phyloP scores from a whole-genome alignment of 495 filamentous ascomycete species.

The Geopyxis carbonaria region DNA sequence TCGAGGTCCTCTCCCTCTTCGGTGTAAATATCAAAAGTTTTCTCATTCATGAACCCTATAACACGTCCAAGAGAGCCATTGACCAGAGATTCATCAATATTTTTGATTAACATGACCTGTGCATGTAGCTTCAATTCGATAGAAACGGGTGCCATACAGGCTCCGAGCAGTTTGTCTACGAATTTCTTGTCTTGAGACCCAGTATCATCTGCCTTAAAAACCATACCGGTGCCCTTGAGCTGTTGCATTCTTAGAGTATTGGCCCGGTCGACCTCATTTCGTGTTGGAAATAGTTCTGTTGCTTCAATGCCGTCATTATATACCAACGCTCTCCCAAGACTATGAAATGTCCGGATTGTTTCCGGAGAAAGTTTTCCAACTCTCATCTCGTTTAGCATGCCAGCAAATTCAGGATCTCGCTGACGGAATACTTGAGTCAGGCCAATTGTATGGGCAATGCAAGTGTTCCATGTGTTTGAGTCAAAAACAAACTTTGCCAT shows the following conservation, averaged over 20 bases:
- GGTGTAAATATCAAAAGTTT: conserved; percentile 49
- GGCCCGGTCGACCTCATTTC: conserved; percentile 72
- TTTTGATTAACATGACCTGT: conserved; percentile 99
- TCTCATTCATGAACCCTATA: conserved; percentile 69
- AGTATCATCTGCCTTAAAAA: conserved; percentile 56
- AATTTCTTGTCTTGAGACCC: conserved; percentile 47
- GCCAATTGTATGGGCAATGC: conserved; percentile 88
- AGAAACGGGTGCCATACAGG: conserved; percentile 74
- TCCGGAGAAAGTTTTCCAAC: conserved; percentile 55
- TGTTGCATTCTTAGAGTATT: conserved; percentile 57
- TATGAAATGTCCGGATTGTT: conserved; percentile 54
- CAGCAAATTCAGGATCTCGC: conserved; percentile 81
- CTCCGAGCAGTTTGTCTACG: conserved; percentile 62
- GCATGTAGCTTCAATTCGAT: conserved; percentile 77
- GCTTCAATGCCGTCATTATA: conserved; percentile 67
- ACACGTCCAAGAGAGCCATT: conserved; percentile 87
- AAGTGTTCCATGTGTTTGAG: conserved; percentile 75
- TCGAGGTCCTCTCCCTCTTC: conserved; percentile 32
- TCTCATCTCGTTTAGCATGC: conserved; percentile 95
- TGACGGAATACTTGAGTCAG: conserved; percentile 93
- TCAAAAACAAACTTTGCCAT: conserved; percentile 81
- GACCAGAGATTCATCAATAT: conserved; percentile 82
- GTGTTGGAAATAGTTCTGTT: conserved; percentile 89
- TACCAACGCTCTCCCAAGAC: conserved; percentile 48
- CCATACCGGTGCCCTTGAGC: conserved; percentile 48